A percentile compares a stretch with the other conserved stretches of the same genome.
Evolutionary conservation across 306 rosid genomes (phyloP).

Genomic region (Delonix regia): DNA sequence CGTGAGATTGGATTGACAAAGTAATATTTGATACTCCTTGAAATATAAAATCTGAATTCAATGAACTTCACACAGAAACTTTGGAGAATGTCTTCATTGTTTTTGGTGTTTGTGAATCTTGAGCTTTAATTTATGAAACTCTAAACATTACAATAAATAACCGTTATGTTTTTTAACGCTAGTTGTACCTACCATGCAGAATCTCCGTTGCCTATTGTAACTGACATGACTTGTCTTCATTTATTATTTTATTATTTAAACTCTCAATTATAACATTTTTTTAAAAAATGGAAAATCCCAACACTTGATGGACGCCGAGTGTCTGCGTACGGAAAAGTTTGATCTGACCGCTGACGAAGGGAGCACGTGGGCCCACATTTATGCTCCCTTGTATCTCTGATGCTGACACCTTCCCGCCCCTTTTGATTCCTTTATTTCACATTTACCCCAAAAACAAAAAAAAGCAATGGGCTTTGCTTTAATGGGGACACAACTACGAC

Average conservation of each 20-base stretch:
- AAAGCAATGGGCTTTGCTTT: too few relatives aligned
- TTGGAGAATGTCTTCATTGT: background rate
- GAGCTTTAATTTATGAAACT: too few relatives aligned
- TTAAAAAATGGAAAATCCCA: background rate
- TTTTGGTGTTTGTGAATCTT: too few relatives aligned
- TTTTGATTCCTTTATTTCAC: background rate
- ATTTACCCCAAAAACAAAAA: too few relatives aligned
- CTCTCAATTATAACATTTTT: too few relatives aligned
- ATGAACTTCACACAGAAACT: too few relatives aligned
- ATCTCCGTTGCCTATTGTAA: background rate
- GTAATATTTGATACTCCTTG: too few relatives aligned
- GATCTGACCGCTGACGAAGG: background rate
- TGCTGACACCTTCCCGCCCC: background rate
- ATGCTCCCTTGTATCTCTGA: background rate
- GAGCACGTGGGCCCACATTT: background rate
- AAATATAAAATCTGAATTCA: too few relatives aligned
- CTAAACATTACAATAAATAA: too few relatives aligned
- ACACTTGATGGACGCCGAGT: background rate
- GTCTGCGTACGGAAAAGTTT: background rate
- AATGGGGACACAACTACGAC: too few relatives aligned
- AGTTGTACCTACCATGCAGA: background rate
- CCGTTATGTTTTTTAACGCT: too few relatives aligned
- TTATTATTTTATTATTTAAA: background rate
- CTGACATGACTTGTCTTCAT: background rate
- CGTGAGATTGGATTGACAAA: too few relatives aligned